Evolutionary conservation across 768 basidiomycete species (phyloP).

Genomic region (Lentinula detonsa): DNA sequence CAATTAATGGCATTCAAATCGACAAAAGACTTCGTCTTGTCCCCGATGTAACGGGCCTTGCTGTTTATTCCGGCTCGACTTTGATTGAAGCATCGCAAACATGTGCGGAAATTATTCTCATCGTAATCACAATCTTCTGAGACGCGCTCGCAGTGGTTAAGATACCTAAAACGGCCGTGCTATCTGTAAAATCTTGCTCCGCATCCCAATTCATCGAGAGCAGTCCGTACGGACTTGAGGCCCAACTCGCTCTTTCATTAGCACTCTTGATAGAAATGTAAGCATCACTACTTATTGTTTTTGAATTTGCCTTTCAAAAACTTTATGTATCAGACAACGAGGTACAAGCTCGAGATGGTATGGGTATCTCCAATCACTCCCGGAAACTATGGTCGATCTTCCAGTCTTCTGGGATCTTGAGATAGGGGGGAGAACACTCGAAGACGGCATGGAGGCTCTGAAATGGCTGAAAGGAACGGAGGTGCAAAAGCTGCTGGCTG

Average conservation of each 20-base stretch:
- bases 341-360: constrained; percentile 51
- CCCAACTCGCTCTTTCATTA: constrained; percentile 55
- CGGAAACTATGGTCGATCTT: constrained; percentile 42
- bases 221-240: constrained; percentile 48
- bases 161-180: constrained; percentile 56
- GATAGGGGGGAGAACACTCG: not conserved
- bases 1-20: constrained; percentile 35
- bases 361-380: constrained; percentile 62
- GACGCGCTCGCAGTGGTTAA: constrained; percentile 41
- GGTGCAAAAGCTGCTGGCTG: constrained; percentile 10
- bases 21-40: constrained; percentile 37
- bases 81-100: constrained; percentile 25
- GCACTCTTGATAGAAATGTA: constrained; percentile 66
- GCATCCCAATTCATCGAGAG: constrained; percentile 36
- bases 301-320: not conserved
- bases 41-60: constrained; percentile 21
- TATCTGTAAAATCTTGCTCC: constrained; percentile 55
- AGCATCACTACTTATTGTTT: constrained; percentile 18
- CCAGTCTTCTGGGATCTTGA: constrained; percentile 54
- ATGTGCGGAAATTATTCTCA: constrained; percentile 11
- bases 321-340: constrained; percentile 31
- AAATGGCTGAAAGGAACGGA: constrained; percentile 41
- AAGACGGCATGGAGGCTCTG: constrained; percentile 25
- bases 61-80: constrained; percentile 27
- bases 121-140: not conserved